Evolutionary conservation across 768 basidiomycete genomes (phyloP).

Genomic region (Termitomyces sp.): DNA sequence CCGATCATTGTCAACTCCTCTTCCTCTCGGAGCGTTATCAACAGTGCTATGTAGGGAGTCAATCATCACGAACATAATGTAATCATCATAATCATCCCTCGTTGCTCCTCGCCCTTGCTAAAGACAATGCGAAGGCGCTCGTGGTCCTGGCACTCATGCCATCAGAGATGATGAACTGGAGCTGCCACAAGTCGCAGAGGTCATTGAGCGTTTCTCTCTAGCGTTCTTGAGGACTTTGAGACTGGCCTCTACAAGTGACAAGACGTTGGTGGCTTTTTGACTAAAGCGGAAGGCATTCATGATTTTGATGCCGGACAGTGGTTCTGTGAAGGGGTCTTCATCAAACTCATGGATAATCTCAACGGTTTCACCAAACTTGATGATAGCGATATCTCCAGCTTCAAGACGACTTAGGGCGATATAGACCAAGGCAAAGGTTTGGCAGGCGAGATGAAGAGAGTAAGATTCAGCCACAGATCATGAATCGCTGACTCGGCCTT

Average conservation of each 20-base stretch:
- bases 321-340: constrained; percentile 75
- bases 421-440: constrained; percentile 88
- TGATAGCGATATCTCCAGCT: constrained; percentile 91
- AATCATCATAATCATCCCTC: constrained; percentile 91
- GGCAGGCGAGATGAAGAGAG: constrained; percentile 89
- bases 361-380: constrained; percentile 83
- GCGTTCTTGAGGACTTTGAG: constrained; percentile 73
- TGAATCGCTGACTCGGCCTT: constrained; percentile 98
- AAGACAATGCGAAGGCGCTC: constrained; percentile 76
- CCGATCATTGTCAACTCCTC: constrained; percentile 43
- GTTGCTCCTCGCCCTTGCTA: constrained; percentile 82
- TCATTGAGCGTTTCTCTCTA: constrained; percentile 57
- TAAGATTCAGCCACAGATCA: constrained; percentile 94
- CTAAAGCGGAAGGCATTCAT: constrained; percentile 86
- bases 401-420: constrained; percentile 90
- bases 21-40: constrained; percentile 12
- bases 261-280: constrained; percentile 86
- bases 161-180: constrained; percentile 97
- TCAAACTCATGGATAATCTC: constrained; percentile 89
- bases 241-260: constrained; percentile 76
- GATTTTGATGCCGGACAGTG: constrained; percentile 75
- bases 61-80: constrained; percentile 94
- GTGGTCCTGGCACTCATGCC: constrained; percentile 98
- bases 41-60: constrained; percentile 68
- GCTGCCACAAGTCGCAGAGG: constrained; percentile 83